Conservation (phyloP, 1,284 basidiomycete genomes). For the Pseudozyma thailandica region DNA sequence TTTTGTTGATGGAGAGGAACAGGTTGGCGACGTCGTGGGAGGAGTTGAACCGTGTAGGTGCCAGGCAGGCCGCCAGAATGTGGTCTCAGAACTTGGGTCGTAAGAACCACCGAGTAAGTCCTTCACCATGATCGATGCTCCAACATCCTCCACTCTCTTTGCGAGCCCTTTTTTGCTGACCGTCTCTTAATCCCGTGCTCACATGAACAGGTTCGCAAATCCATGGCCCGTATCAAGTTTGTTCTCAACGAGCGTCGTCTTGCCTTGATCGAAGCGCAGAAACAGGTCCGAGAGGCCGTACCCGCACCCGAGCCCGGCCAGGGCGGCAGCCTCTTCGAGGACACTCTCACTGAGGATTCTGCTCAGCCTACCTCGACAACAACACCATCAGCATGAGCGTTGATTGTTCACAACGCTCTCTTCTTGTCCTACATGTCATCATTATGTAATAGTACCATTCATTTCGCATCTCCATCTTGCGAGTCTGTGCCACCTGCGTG, state of each 20-base stretch:
- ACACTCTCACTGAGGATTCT: slow-evolving; percentile 2
- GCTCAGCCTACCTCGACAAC: background rate
- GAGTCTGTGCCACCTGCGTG: too few relatives aligned
- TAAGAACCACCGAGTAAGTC: slow-evolving; percentile 61
- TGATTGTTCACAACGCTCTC: too few relatives aligned
- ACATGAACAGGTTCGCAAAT: slow-evolving; percentile 81
- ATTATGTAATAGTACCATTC: slow-evolving; percentile 25
- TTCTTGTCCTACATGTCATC: background rate
- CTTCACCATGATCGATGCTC: too few relatives aligned
- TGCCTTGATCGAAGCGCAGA: slow-evolving; percentile 78
- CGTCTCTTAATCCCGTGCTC: background rate
- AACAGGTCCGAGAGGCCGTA: slow-evolving; percentile 55
- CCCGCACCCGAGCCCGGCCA: slow-evolving; percentile 14
- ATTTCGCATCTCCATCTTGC: background rate
- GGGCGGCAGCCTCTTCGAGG: slow-evolving; percentile 36
- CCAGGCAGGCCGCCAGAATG: slow-evolving; percentile 49
- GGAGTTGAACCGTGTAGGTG: slow-evolving; percentile 55
- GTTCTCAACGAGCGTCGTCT: slow-evolving; percentile 90
- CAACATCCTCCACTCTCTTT: background rate
- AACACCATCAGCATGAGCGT: slow-evolving; percentile 3
- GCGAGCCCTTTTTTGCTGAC: background rate
- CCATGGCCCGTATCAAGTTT: slow-evolving; percentile 96
- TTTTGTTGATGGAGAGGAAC: slow-evolving; percentile 63
- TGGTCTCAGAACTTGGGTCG: slow-evolving; percentile 47
- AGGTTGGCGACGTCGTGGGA: slow-evolving; percentile 60